Evolutionary conservation across 352 stramenopile species (phyloP).

Genomic region (Phytophthora capsici): DNA sequence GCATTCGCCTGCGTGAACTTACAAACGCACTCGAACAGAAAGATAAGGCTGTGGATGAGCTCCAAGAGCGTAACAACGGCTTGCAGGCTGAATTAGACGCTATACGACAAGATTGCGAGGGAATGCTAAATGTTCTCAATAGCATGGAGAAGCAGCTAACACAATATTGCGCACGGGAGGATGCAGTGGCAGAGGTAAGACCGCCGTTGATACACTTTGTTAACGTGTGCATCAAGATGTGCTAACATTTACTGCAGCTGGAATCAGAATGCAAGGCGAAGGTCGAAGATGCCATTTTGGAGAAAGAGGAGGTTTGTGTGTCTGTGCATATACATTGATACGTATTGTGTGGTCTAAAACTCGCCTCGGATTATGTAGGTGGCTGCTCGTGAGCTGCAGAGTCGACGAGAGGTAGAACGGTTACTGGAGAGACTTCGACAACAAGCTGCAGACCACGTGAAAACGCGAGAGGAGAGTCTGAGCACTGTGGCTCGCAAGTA

Average conservation of each 20-base stretch:
- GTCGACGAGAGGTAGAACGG: conserved; percentile 70
- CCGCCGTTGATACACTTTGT: background rate
- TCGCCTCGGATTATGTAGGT: conserved; percentile 38
- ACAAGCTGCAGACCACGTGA: conserved; percentile 58
- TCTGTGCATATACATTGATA: background rate
- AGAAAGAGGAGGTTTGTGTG: conserved; percentile 74
- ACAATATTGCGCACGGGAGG: conserved; percentile 76
- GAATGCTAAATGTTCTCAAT: conserved; percentile 83
- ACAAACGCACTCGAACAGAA: conserved; percentile 63
- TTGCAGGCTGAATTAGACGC: conserved; percentile 64
- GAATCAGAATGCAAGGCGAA: conserved; percentile 75
- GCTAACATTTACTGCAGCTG: conserved; percentile 42
- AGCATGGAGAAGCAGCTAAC: conserved; percentile 87
- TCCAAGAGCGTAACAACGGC: conserved; percentile 49
- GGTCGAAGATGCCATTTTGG: conserved; percentile 70
- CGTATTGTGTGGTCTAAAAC: background rate
- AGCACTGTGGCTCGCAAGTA: conserved; percentile 41
- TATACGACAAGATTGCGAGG: conserved; percentile 81
- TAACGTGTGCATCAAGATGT: background rate
- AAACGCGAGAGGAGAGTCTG: conserved; percentile 50
- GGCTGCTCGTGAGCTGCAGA: conserved; percentile 64
- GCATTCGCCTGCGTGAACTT: conserved; percentile 66
- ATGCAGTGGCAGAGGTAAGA: conserved; percentile 71
- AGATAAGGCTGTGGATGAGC: conserved; percentile 54
- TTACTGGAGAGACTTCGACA: conserved; percentile 63